Conservation (phyloP, 2,329 filamentous ascomycete species). For the Colletotrichum horii region DNA sequence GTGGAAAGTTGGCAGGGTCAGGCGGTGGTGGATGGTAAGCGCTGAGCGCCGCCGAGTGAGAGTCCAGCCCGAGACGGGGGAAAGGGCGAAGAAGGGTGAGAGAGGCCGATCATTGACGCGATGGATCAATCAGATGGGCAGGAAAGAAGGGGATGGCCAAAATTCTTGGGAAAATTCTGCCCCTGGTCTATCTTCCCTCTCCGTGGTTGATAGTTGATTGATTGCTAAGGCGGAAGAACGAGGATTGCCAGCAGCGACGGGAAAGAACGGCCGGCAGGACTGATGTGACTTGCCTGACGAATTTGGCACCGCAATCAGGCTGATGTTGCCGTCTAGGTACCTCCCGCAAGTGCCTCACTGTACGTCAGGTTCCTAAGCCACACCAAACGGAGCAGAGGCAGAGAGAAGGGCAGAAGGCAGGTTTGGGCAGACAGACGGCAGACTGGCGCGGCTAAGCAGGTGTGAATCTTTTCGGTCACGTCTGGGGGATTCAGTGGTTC, state of each 20-base stretch:
- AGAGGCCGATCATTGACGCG: slow-evolving; percentile 1
- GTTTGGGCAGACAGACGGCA: background rate
- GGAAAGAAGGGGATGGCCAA: background rate
- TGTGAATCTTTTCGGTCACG: background rate
- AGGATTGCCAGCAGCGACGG: background rate
- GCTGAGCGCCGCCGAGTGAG: background rate
- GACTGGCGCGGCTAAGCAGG: background rate
- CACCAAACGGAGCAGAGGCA: background rate
- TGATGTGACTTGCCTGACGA: background rate
- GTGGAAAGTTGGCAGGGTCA: background rate
- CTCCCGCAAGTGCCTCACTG: background rate
- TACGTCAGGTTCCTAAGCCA: background rate
- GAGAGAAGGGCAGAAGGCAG: background rate
- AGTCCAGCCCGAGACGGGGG: background rate
- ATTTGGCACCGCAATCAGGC: background rate
- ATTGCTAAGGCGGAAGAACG: background rate
- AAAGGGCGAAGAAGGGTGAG: background rate
- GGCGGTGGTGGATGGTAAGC: background rate
- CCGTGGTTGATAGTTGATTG: background rate
- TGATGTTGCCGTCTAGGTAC: slow-evolving; percentile 5
- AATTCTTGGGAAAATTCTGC: background rate
- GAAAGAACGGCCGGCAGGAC: background rate
- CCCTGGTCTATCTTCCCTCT: background rate
- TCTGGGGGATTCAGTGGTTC: background rate
- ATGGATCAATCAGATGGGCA: background rate